Conservation (phyloP, 2,329 filamentous ascomycete genomes). For the Celoporthe dispersa region DNA sequence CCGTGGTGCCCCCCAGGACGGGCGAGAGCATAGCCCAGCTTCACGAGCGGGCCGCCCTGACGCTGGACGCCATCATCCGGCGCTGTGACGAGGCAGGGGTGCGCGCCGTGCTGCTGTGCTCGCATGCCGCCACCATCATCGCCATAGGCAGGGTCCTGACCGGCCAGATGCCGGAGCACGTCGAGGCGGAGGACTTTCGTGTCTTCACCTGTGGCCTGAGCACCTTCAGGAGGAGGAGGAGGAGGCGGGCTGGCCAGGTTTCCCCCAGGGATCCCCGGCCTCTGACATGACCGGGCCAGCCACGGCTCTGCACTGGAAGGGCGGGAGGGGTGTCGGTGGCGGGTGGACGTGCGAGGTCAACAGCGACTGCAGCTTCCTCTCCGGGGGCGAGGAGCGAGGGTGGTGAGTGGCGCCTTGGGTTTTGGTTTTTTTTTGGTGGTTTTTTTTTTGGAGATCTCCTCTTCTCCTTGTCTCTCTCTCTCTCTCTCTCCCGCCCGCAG, state of each 20-base stretch:
- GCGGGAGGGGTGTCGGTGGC: conserved; percentile 67
- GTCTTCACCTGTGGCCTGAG: conserved; percentile 85
- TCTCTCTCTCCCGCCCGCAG: neutral
- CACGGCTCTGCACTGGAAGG: conserved; percentile 53
- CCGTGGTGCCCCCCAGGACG: conserved; percentile 69
- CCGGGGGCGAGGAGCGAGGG: conserved; percentile 80
- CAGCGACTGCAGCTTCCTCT: conserved; percentile 84
- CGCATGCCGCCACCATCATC: conserved; percentile 90
- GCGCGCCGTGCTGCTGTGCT: conserved; percentile 77
- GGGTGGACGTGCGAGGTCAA: conserved; percentile 82
- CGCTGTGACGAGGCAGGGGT: conserved; percentile 73
- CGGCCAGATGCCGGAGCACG: conserved; percentile 72
- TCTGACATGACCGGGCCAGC: conserved; percentile 31
- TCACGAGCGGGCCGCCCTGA: conserved; percentile 77
- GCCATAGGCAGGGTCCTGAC: conserved; percentile 83
- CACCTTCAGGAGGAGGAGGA: conserved; percentile 52
- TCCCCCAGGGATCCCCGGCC: neutral
- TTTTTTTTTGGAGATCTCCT: no score
- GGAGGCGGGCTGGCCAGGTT: conserved; percentile 31
- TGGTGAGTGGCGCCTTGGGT: conserved; percentile 62
- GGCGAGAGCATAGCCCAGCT: conserved; percentile 82
- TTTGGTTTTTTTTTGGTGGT: no score
- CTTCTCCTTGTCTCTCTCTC: no score
- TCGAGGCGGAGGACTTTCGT: conserved; percentile 77
- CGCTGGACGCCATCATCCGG: conserved; percentile 71